A percentile compares a stretch with the other conserved stretches of the same genome.
These are phyloP conservation scores for Vachellia collinsii DNA, from an alignment of 306 rosid species.

Conservation along the genomic window DNA sequence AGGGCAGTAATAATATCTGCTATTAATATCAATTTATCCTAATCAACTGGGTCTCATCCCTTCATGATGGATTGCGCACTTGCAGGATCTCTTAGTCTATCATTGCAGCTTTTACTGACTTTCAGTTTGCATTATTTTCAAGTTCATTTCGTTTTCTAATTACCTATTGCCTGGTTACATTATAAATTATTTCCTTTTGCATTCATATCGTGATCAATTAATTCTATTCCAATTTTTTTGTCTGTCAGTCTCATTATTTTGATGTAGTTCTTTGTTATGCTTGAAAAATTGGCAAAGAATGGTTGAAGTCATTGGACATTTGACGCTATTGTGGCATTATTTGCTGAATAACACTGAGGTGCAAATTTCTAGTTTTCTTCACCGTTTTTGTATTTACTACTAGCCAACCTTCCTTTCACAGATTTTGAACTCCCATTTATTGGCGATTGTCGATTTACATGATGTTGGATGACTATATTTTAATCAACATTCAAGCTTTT, in stretches of 20 bases:
- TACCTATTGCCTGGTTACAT: constrained; percentile 1
- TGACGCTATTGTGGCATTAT: neutral
- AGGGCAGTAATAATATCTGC: constrained; percentile 53
- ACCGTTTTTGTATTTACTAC: constrained; percentile 7
- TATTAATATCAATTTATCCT: constrained; percentile 4
- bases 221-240: neutral
- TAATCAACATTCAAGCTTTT: constrained; percentile 5
- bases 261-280: neutral
- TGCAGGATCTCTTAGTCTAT: neutral
- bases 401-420: neutral
- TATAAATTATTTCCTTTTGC: constrained; percentile 8
- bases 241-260: neutral
- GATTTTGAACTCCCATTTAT: neutral
- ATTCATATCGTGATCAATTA: constrained; percentile 22
- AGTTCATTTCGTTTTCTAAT: neutral
- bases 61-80: neutral
- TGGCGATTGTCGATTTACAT: constrained; percentile 13
- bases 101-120: neutral
- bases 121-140: neutral
- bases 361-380: constrained; percentile 1
- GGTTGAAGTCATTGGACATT: neutral
- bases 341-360: neutral
- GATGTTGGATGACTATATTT: constrained; percentile 12
- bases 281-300: neutral
- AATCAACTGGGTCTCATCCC: neutral